Percentiles rank a stretch among this genome's conserved stretches.
These are phyloP conservation scores for Auricularia auricula-judae DNA, from an alignment of 768 basidiomycete species.

Conservation along the genomic window DNA sequence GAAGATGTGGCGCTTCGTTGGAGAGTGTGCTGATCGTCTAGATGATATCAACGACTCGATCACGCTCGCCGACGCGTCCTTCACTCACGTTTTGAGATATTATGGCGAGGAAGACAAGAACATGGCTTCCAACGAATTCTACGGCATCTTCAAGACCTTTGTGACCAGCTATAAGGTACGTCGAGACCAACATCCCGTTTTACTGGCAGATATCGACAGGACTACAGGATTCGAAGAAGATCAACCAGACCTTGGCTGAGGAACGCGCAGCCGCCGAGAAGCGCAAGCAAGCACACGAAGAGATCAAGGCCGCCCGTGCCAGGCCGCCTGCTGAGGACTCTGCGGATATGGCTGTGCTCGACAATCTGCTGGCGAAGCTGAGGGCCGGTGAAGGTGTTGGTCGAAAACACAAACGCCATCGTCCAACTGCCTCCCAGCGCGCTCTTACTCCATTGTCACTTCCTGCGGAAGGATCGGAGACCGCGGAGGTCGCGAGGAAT, in stretches of 20 bases:
- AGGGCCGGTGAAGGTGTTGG: slow-evolving; percentile 53
- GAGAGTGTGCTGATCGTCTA: slow-evolving; percentile 60
- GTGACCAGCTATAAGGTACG: slow-evolving; percentile 81
- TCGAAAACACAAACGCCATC: slow-evolving; percentile 2
- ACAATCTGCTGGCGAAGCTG: slow-evolving; percentile 60
- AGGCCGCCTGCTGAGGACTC: slow-evolving; percentile 28
- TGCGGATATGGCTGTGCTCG: slow-evolving; percentile 50
- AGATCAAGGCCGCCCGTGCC: slow-evolving; percentile 34
- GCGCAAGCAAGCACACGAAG: slow-evolving; percentile 57
- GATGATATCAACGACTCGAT: slow-evolving; percentile 83
- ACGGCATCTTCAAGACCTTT: slow-evolving; percentile 94
- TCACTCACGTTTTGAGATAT: slow-evolving; percentile 76
- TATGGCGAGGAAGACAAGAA: slow-evolving; percentile 90
- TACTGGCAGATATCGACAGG: neutral
- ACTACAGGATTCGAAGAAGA: slow-evolving; percentile 71
- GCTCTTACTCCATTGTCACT: neutral
- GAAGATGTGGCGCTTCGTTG: slow-evolving; percentile 87
- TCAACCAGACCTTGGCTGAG: slow-evolving; percentile 66
- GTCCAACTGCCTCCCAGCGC: slow-evolving; percentile 3
- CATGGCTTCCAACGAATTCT: slow-evolving; percentile 85
- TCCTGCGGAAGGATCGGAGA: slow-evolving; percentile 17
- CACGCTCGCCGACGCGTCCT: slow-evolving; percentile 72
- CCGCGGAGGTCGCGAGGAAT: slow-evolving; percentile 54
- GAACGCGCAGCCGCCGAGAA: slow-evolving; percentile 57
- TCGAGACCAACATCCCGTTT: slow-evolving; percentile 1